Conservation (phyloP, 257 asterid genomes). For the Perilla frutescens region DNA sequence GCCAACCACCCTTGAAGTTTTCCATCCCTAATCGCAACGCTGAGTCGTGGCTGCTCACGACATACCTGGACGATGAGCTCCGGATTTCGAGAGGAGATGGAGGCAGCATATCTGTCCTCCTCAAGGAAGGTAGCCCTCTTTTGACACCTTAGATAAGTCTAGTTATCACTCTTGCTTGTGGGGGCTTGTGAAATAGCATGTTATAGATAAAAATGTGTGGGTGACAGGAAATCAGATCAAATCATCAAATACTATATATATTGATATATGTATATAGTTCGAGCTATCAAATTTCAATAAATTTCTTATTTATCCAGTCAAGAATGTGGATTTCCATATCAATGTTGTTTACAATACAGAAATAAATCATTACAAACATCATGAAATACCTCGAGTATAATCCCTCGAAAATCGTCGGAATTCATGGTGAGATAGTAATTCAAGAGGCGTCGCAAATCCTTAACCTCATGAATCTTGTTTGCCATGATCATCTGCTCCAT, state of each 20-base stretch:
- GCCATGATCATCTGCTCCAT: slow-evolving; percentile 70
- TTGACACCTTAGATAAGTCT: slow-evolving; percentile 42
- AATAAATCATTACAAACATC: slow-evolving; percentile 73
- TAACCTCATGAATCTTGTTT: slow-evolving; percentile 55
- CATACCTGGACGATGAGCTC: slow-evolving; percentile 84
- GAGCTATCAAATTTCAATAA: background rate
- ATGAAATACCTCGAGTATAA: slow-evolving; percentile 78
- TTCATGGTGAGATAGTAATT: slow-evolving; percentile 71
- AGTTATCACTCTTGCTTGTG: background rate
- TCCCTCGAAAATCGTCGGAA: slow-evolving; percentile 61
- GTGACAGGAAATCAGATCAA: background rate
- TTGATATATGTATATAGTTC: background rate
- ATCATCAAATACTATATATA: slow-evolving; percentile 2
- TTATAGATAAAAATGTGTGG: background rate
- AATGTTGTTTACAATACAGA: slow-evolving; percentile 40
- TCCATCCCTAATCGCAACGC: slow-evolving; percentile 58
- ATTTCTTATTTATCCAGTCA: no score
- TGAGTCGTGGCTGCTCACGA: slow-evolving; percentile 92
- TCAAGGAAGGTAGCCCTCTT: slow-evolving; percentile 79
- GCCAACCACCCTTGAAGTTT: slow-evolving; percentile 82
- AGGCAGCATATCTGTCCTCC: slow-evolving; percentile 80
- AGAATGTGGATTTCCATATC: slow-evolving; percentile 7
- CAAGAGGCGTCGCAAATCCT: slow-evolving; percentile 69
- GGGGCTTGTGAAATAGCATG: slow-evolving; percentile 28
- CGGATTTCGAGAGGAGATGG: slow-evolving; percentile 91